These are phyloP conservation scores for Aspergillus fischeri DNA, from an alignment of 2,329 filamentous ascomycete genomes.

Conservation along the genomic window DNA sequence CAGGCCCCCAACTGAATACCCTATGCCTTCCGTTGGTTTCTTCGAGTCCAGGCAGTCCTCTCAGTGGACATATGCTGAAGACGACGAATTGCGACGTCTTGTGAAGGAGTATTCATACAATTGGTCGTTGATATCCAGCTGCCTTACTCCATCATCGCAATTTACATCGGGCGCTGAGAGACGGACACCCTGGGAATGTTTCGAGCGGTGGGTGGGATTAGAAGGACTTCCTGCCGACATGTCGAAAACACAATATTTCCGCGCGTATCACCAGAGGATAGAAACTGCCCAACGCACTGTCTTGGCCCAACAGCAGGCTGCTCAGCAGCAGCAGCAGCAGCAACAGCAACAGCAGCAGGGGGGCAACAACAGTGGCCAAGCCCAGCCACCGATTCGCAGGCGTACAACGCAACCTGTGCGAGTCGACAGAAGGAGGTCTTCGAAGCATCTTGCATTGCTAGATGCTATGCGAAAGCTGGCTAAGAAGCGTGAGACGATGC, in stretches of 20 bases:
- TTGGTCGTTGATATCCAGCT: conserved; percentile 88
- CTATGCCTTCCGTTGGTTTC: conserved; percentile 85
- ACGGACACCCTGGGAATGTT: conserved; percentile 96
- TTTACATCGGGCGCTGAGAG: conserved; percentile 85
- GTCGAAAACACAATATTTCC: conserved; percentile 94
- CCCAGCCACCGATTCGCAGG: conserved; percentile 57
- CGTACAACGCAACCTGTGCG: conserved; percentile 72
- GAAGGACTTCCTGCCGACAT: conserved; percentile 90
- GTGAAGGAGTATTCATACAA: conserved; percentile 96
- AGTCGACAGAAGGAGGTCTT: conserved; percentile 81
- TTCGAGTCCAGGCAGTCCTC: conserved; percentile 84
- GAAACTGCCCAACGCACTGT: conserved; percentile 60
- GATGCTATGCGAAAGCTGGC: conserved; percentile 94
- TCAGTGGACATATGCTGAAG: conserved; percentile 86
- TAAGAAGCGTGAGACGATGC: conserved; percentile 82
- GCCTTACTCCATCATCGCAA: conserved; percentile 67
- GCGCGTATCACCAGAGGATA: conserved; percentile 61
- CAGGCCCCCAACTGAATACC: conserved; percentile 82
- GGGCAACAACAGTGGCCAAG: conserved; percentile 43
- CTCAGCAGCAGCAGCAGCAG: conserved; percentile 45
- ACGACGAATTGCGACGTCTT: conserved; percentile 78
- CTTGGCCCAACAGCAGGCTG: conserved; percentile 53
- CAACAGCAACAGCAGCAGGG: conserved; percentile 39
- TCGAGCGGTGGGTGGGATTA: conserved; percentile 90
- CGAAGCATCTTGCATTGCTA: conserved; percentile 81